Conservation (phyloP, 768 basidiomycete species). For the Amanita inopinata region DNA sequence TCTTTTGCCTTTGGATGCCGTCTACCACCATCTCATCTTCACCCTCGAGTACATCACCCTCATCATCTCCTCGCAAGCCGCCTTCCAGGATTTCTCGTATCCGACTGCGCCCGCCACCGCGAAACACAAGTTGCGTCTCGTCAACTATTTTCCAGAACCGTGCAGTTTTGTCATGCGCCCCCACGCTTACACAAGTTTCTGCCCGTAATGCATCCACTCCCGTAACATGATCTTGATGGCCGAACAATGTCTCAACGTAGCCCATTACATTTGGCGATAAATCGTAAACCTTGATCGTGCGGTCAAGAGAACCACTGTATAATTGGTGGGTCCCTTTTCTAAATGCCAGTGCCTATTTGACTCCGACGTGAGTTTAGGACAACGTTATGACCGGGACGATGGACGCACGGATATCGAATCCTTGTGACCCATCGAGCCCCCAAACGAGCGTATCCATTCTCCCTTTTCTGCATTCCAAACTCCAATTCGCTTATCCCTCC, state of each 20-base stretch:
- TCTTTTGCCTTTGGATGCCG: conserved; percentile 18
- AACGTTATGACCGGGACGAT: conserved; percentile 2
- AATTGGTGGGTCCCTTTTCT: conserved; percentile 69
- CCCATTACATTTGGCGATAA: conserved; percentile 64
- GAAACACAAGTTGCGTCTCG: conserved; percentile 90
- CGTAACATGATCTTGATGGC: conserved; percentile 86
- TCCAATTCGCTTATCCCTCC: conserved; percentile 72
- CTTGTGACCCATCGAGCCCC: conserved; percentile 65
- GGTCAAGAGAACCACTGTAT: conserved; percentile 74
- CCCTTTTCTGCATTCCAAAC: conserved; percentile 78
- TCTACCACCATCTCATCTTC: conserved; percentile 18
- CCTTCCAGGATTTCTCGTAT: conserved; percentile 78
- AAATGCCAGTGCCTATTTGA: conserved; percentile 54
- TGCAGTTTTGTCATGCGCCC: conserved; percentile 83
- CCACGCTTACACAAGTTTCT: conserved; percentile 81
- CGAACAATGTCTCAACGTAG: conserved; percentile 93
- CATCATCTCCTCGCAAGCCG: conserved; percentile 51
- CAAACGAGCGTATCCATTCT: conserved; percentile 72
- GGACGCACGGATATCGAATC: conserved; percentile 27
- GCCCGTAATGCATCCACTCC: conserved; percentile 71
- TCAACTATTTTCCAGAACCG: conserved; percentile 97
- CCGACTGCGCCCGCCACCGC: conserved; percentile 84
- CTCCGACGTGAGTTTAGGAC: conserved; percentile 5
- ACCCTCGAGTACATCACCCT: conserved; percentile 33
- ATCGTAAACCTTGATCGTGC: conserved; percentile 85